A percentile compares a stretch with the other conserved stretches of the same genome.
These are phyloP conservation scores for Oryza glumipatula DNA, from an alignment of 176 grass and related monocot genomes.

Conservation along the genomic window DNA sequence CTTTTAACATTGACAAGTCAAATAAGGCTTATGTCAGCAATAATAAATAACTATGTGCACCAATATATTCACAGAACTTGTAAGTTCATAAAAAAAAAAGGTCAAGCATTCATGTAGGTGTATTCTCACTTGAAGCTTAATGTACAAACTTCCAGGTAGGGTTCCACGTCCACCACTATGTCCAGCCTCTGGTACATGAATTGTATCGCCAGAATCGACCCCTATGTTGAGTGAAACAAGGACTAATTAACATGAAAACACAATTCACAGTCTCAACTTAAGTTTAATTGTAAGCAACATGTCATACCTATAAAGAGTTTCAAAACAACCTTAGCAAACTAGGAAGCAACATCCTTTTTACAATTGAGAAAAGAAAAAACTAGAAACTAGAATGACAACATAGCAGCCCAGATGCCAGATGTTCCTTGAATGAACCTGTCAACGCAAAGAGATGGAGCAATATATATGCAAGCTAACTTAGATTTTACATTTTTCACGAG, in stretches of 20 bases:
- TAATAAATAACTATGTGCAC: conserved; percentile 1
- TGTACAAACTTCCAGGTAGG: conserved; percentile 73
- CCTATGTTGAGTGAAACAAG: conserved; percentile 61
- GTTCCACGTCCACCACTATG: conserved; percentile 72
- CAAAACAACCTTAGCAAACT: background rate
- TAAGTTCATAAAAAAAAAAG: conserved; percentile 23
- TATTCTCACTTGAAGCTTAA: conserved; percentile 79
- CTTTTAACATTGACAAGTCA: background rate
- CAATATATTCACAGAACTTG: conserved; percentile 8
- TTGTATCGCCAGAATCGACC: conserved; percentile 82
- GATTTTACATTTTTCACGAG: conserved; percentile 11
- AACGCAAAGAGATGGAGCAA: background rate
- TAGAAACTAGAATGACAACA: background rate
- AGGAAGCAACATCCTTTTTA: conserved; percentile 24
- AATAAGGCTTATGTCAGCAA: background rate
- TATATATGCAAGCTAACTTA: background rate
- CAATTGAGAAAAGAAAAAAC: conserved; percentile 17
- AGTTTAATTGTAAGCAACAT: conserved; percentile 16
- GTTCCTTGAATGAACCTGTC: conserved; percentile 1
- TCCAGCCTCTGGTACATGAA: conserved; percentile 77
- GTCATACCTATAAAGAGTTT: conserved; percentile 10
- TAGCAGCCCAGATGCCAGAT: conserved; percentile 11
- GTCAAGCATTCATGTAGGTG: conserved; percentile 6
- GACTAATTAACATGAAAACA: conserved; percentile 20
- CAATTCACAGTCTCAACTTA: background rate